Evolutionary conservation across 1,139 yeast species (phyloP).

Genomic region (Scheffersomyces stambukii): DNA sequence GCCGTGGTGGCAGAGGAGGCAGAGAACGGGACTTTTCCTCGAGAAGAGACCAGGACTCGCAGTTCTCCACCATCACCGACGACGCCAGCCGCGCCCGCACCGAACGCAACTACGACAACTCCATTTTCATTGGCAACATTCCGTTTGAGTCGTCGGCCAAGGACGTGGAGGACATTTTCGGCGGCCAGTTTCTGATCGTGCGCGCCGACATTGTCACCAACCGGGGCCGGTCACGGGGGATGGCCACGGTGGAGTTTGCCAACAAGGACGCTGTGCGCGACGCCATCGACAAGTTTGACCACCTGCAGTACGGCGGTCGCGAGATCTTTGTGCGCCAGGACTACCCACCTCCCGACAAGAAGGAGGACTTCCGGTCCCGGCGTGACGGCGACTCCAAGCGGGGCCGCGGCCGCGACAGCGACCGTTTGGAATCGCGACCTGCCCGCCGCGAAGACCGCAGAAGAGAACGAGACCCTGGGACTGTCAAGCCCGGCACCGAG

Average conservation of each 20-base stretch:
- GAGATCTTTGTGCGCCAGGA: slow-evolving; percentile 89
- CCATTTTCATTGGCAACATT: slow-evolving; percentile 69
- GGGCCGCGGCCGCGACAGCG: slow-evolving; percentile 10
- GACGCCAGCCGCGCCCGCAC: slow-evolving; percentile 30
- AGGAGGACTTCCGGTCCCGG: slow-evolving; percentile 15
- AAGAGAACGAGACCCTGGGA: slow-evolving; percentile 8
- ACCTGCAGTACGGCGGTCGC: slow-evolving; percentile 67
- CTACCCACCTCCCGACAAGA: slow-evolving; percentile 67
- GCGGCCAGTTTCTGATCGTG: slow-evolving; percentile 64
- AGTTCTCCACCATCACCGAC: too few species aligned
- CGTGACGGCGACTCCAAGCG: slow-evolving; percentile 11
- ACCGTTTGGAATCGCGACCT: too few species aligned
- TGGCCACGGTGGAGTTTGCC: slow-evolving; percentile 89
- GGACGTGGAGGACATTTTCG: slow-evolving; percentile 58
- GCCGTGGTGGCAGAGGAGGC: slow-evolving; percentile 13
- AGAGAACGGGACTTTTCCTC: slow-evolving; percentile 16
- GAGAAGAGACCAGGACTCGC: slow-evolving; percentile 22
- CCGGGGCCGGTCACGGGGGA: slow-evolving; percentile 83
- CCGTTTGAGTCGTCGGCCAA: slow-evolving; percentile 61
- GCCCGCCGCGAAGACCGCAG: slow-evolving; percentile 6
- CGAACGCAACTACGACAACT: slow-evolving; percentile 67
- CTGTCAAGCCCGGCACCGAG: slow-evolving; percentile 52
- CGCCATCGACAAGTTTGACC: slow-evolving; percentile 73
- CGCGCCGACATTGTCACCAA: slow-evolving; percentile 86
- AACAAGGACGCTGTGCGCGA: slow-evolving; percentile 62